Percentiles rank a stretch among this genome's conserved stretches.
These are phyloP conservation scores for Fusarium equiseti DNA, from an alignment of 2,329 filamentous ascomycete species.

Conservation along the genomic window DNA sequence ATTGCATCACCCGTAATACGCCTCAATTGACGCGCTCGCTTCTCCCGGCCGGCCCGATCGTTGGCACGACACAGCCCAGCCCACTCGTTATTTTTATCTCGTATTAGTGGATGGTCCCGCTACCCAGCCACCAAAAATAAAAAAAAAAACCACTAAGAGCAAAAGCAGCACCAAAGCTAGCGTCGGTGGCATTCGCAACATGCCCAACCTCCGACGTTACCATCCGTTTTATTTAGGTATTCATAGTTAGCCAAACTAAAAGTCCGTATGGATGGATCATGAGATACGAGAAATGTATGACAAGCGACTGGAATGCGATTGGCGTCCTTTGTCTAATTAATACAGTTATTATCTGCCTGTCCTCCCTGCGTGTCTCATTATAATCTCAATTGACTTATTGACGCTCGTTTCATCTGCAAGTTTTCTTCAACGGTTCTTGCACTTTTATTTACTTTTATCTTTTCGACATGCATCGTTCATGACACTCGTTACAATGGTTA, in stretches of 20 bases:
- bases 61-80: not conserved
- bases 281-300: constrained; percentile 3
- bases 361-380: constrained; percentile 18
- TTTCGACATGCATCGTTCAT: not conserved
- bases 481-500: constrained; percentile 1
- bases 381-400: constrained; percentile 2
- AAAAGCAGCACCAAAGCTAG: not conserved
- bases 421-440: not conserved
- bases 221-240: not conserved
- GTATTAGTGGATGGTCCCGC: constrained; percentile 5
- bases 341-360: not conserved
- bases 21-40: not conserved
- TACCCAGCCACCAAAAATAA: constrained; percentile 13
- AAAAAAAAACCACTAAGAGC: not conserved
- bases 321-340: constrained; percentile 22
- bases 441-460: not conserved
- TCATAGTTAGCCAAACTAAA: not conserved
- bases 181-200: not conserved
- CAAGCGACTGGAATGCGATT: constrained; percentile 7
- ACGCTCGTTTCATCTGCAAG: not conserved
- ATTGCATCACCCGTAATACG: not conserved
- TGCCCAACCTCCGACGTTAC: constrained; percentile 13
- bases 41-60: not conserved
- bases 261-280: not conserved
- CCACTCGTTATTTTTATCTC: constrained; percentile 23